phyloP scores from a whole-genome alignment of 2,329 filamentous ascomycete genomes.

The Trichothecium roseum region DNA sequence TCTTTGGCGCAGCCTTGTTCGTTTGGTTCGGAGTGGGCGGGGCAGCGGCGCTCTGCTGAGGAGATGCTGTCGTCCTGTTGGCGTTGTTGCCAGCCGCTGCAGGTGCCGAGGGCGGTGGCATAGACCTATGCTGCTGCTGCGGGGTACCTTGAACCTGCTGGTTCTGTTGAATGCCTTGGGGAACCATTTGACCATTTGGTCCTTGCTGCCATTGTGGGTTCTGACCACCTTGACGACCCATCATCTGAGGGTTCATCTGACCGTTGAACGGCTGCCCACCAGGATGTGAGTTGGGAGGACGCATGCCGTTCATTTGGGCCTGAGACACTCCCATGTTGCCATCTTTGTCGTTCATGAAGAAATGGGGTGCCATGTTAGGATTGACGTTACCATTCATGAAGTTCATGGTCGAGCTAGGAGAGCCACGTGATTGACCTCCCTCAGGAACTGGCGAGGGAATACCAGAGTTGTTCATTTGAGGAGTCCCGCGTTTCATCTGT shows the following conservation, averaged over 20 bases:
- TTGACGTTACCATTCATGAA: conserved; percentile 56
- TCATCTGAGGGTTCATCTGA: conserved; percentile 51
- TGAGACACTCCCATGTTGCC: conserved; percentile 39
- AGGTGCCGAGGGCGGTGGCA: conserved; percentile 58
- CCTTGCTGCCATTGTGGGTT: conserved; percentile 28
- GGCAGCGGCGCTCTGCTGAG: conserved; percentile 52
- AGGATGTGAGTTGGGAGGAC: conserved; percentile 60
- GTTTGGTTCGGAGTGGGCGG: conserved; percentile 67
- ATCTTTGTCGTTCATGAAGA: conserved; percentile 49
- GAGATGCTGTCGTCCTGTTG: conserved; percentile 47
- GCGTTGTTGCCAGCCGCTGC: conserved; percentile 38
- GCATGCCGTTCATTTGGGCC: conserved; percentile 55
- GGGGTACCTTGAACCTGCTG: conserved; percentile 53
- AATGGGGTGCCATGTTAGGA: conserved; percentile 47
- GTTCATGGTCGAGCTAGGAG: conserved; percentile 50
- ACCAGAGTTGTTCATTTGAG: conserved; percentile 58
- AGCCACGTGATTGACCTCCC: conserved; percentile 54
- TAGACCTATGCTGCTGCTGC: conserved; percentile 63
- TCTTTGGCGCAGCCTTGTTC: conserved; percentile 67
- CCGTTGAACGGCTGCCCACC: conserved; percentile 41
- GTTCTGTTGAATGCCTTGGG: conserved; percentile 28
- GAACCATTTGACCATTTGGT: conserved; percentile 29
- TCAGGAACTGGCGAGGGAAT: conserved; percentile 65
- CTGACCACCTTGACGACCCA: conserved; percentile 35
- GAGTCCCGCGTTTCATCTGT: conserved; percentile 69